Conservation (phyloP, 2,329 filamentous ascomycete species). For the Scedosporium dehoogii region DNA sequence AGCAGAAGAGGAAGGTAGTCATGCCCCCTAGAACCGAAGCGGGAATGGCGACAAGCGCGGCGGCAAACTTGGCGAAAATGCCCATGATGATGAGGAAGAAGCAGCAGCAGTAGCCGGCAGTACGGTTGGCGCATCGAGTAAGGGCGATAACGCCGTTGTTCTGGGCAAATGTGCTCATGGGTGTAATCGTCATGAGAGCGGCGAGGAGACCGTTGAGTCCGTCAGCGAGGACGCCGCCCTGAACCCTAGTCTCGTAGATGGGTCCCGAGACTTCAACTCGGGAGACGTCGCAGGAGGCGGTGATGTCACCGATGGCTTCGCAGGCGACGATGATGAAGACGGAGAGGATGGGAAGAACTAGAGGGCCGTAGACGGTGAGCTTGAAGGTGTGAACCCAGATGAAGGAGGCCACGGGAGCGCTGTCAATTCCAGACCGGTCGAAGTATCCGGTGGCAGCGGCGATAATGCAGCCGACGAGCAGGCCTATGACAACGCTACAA, state of each 20-base stretch:
- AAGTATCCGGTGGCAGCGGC: constrained; percentile 72
- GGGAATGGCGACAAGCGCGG: constrained; percentile 68
- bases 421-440: constrained; percentile 58
- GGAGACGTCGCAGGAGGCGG: constrained; percentile 72
- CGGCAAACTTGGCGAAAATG: constrained; percentile 74
- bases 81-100: constrained; percentile 74
- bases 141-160: constrained; percentile 80
- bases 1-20: constrained; percentile 72
- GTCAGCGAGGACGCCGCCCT: constrained; percentile 70
- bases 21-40: constrained; percentile 56
- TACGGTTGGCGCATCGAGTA: constrained; percentile 71
- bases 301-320: constrained; percentile 73
- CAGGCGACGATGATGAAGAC: constrained; percentile 66
- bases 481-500: constrained; percentile 63
- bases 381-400: constrained; percentile 73
- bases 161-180: constrained; percentile 72
- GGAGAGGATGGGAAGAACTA: constrained; percentile 62
- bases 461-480: constrained; percentile 68
- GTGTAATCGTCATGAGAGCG: constrained; percentile 68
- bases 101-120: constrained; percentile 68
- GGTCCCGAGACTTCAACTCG: constrained; percentile 63
- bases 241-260: constrained; percentile 65
- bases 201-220: constrained; percentile 67
- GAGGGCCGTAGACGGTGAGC: constrained; percentile 59
- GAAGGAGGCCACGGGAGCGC: constrained; percentile 62